phyloP scores from a whole-genome alignment of 768 basidiomycete genomes.

The Podaxis sp. region DNA sequence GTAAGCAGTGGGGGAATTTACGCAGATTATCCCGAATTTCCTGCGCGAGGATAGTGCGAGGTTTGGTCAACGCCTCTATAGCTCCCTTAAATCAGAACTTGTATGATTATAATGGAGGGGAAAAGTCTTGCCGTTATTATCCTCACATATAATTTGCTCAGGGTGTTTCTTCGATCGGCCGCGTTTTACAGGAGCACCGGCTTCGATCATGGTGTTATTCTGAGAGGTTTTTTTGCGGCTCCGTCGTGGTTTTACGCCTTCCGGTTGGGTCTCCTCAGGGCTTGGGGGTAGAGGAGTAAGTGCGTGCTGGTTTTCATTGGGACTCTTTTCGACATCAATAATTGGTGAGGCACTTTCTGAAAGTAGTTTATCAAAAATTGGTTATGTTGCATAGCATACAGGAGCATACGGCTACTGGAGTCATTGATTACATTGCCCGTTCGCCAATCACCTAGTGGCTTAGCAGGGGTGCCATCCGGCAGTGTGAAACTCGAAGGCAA shows the following conservation, averaged over 20 bases:
- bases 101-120: neutral
- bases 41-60: conserved; percentile 51
- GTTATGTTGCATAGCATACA: neutral
- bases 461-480: conserved; percentile 38
- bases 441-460: conserved; percentile 39
- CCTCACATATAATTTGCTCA: neutral
- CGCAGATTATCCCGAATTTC: conserved; percentile 69
- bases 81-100: neutral
- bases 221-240: neutral
- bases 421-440: conserved; percentile 18
- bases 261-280: neutral
- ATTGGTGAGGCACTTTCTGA: neutral
- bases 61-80: conserved; percentile 14
- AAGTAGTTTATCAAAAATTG: neutral
- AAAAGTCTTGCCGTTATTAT: neutral
- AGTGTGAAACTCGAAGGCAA: conserved; percentile 46
- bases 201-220: neutral
- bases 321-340: conserved; percentile 12
- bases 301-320: neutral
- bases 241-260: neutral
- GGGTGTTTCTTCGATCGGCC: conserved; percentile 1
- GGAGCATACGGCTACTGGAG: conserved; percentile 5
- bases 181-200: neutral
- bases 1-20: conserved; percentile 81
- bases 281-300: neutral